These are phyloP conservation scores for Physocladia obscura DNA, from an alignment of 192 early-diverging fungal genomes.

Conservation along the genomic window DNA sequence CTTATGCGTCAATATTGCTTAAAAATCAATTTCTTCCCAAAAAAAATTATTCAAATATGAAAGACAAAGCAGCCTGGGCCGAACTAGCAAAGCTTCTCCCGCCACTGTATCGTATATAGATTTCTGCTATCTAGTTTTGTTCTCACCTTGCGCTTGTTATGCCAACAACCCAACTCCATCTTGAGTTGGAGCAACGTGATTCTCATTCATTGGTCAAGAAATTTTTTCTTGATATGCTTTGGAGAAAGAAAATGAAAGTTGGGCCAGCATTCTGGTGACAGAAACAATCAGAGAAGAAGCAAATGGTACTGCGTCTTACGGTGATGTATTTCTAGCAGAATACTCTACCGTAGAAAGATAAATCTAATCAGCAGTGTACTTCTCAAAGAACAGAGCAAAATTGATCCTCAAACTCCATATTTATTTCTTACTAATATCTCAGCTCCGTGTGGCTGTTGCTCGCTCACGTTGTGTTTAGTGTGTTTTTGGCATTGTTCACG, in stretches of 20 bases:
- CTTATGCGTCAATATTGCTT: background rate
- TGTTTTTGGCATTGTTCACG: too few species aligned
- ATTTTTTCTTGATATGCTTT: slow-evolving; percentile 18
- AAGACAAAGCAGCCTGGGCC: background rate
- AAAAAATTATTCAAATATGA: slow-evolving; percentile 5
- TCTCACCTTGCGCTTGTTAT: too few species aligned
- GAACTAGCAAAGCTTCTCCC: slow-evolving; percentile 20
- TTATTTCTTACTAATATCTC: too few species aligned
- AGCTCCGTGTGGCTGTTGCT: too few species aligned
- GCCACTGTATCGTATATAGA: background rate
- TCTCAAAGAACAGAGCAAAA: too few species aligned
- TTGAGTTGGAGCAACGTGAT: background rate
- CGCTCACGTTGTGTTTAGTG: too few species aligned
- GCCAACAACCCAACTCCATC: slow-evolving; percentile 14
- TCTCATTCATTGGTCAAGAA: slow-evolving; percentile 2
- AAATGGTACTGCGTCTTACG: too few species aligned
- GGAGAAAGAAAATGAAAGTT: slow-evolving; percentile 1
- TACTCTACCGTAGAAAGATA: slow-evolving; percentile 11
- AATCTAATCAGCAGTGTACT: too few species aligned
- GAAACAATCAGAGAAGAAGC: too few species aligned
- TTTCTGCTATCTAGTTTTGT: too few species aligned
- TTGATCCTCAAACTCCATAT: too few species aligned
- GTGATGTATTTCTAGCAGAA: too few species aligned
- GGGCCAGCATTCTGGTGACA: background rate
- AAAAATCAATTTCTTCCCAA: background rate